phyloP scores from a whole-genome alignment of 805 yeast genomes.

The Pachysolen tannophilus region DNA sequence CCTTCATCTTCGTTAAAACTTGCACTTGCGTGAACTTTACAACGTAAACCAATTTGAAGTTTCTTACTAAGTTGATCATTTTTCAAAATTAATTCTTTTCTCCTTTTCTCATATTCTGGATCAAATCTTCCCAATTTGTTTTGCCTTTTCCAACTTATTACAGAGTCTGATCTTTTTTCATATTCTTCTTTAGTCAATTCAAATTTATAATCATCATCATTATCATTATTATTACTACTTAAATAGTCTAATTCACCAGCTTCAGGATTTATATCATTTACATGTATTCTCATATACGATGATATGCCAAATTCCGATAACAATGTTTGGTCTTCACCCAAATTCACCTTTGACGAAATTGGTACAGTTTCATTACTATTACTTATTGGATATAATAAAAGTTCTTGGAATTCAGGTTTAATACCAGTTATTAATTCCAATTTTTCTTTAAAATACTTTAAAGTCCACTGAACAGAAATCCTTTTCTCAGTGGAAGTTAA shows the following conservation, averaged over 20 bases:
- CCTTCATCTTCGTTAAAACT: constrained; percentile 35
- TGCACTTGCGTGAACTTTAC: constrained; percentile 28
- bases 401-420: constrained; percentile 45
- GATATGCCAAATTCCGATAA: constrained; percentile 23
- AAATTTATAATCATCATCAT: constrained; percentile 28
- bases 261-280: constrained; percentile 46
- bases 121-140: constrained; percentile 68
- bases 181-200: constrained; percentile 56
- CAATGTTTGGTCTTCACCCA: constrained; percentile 11
- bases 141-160: constrained; percentile 67
- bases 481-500: constrained; percentile 65
- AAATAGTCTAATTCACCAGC: constrained; percentile 31
- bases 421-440: constrained; percentile 73
- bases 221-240: constrained; percentile 21
- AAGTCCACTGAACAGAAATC: constrained; percentile 53
- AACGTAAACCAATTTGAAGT: constrained; percentile 43
- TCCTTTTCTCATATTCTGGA: constrained; percentile 32
- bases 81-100: constrained; percentile 14
- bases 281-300: constrained; percentile 44
- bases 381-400: constrained; percentile 35
- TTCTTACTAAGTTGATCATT: constrained; percentile 23
- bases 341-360: constrained; percentile 10
- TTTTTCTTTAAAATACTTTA: constrained; percentile 41
- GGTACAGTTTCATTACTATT: constrained; percentile 27
- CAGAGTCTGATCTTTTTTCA: constrained; percentile 50